Evolutionary conservation across 2,329 filamentous ascomycete genomes (phyloP), one percentile per base, ranked within the genome.

Genomic region (Cryphonectria radicalis): DNA sequence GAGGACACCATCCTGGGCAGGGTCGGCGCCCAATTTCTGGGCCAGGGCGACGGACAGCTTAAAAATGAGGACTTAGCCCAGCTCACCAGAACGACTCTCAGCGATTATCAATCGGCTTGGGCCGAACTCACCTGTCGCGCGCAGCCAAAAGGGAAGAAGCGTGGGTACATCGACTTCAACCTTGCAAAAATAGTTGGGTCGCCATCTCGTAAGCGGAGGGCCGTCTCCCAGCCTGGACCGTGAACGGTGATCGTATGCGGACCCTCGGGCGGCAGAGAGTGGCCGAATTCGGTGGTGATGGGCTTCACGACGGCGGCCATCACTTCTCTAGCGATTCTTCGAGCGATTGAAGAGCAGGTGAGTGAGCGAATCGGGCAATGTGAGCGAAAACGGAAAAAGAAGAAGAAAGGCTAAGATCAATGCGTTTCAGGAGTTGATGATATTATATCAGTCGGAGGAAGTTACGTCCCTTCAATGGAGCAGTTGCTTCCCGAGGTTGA

Each of bases 181-280:
- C 67, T 76, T 46, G 76, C 63, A n/a, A 85, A 67, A 1, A 82
- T 65, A 14, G 75, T 69, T 40, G 70, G 73, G 66, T 85, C 83
- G 22, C 84, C 84, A 10, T 84, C 80, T 11, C 84, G 91, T 46
- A 86, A 74, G 5, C 75, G 75, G 62, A 80, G 74, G n/a, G 78
- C 77, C 8, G 78, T 75, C 8, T 82, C 78, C 84, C 84, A 87
- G 35, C 81, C 81, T 0, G 82, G 82, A 1, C 81, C 43, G 74
- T 87, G 84, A 68, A 81, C 78, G 67, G 85, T 84, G 77, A 87
- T 80, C 72, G 82, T 83, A 74, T 87, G 85, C 0, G 83, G 80
- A 1, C 80, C 82, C 66, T 85, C 80, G 1, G 85, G 85, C 0
- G 85, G 84, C 4, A 85, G 76, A 22, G 84, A 85, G 70, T 83